These are phyloP conservation scores for Phallus indusiatus DNA, from an alignment of 768 basidiomycete species.

Conservation along the genomic window DNA sequence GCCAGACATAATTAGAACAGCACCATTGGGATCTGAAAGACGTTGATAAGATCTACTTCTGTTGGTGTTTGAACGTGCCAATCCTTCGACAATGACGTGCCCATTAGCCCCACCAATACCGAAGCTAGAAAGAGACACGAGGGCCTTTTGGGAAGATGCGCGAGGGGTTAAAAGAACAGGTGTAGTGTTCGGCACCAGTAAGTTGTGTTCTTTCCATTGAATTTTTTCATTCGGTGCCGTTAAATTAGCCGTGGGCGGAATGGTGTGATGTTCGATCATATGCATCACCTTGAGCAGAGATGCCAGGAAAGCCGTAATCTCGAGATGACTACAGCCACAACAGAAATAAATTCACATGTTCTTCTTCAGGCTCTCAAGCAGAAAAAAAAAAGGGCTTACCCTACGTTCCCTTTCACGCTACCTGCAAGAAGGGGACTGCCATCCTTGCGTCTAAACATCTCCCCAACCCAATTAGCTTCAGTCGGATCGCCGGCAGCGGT, in stretches of 20 bases:
- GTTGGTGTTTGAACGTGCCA: slow-evolving; percentile 15
- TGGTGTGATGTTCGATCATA: slow-evolving; percentile 25
- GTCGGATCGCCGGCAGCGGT: slow-evolving; percentile 19
- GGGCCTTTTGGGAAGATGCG: slow-evolving; percentile 17
- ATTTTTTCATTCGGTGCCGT: slow-evolving; percentile 27
- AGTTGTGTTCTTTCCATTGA: slow-evolving; percentile 27
- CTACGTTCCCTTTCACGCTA: slow-evolving; percentile 11
- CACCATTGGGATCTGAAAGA: slow-evolving; percentile 6
- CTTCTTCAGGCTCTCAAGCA: too few relatives aligned
- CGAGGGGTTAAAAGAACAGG: slow-evolving; percentile 18
- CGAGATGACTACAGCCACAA: slow-evolving; percentile 25
- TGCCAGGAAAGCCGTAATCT: slow-evolving; percentile 34
- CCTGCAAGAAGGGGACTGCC: slow-evolving; percentile 17
- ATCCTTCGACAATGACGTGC: slow-evolving; percentile 29
- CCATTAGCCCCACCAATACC: slow-evolving; percentile 39
- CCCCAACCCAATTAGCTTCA: slow-evolving; percentile 9
- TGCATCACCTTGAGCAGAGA: slow-evolving; percentile 34
- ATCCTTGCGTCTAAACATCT: slow-evolving; percentile 1
- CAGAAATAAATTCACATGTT: not conserved
- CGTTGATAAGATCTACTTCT: not conserved
- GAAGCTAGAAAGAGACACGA: slow-evolving; percentile 32
- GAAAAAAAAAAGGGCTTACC: slow-evolving; percentile 15
- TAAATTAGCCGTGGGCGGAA: slow-evolving; percentile 35
- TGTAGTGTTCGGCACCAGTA: slow-evolving; percentile 25
- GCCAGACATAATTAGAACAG: slow-evolving; percentile 25